Evolutionary conservation across 305 asterid species (phyloP).

Genomic region (Fraxinus platypoda): DNA sequence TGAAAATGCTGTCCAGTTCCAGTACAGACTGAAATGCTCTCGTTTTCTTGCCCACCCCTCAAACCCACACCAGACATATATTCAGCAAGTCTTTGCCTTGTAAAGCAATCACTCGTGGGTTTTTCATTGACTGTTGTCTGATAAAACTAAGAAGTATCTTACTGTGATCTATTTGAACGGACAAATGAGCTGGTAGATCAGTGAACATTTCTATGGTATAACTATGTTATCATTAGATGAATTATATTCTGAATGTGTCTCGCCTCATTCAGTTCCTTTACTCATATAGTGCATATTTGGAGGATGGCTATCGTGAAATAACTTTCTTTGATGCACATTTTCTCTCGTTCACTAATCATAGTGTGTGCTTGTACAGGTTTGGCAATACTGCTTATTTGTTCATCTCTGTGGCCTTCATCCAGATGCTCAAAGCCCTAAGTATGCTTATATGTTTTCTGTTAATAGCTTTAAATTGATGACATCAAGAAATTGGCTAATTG

Average conservation of each 20-base stretch:
- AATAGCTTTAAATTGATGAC: constrained; percentile 19
- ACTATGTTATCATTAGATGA: background rate
- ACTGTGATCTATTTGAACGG: background rate
- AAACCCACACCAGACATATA: background rate
- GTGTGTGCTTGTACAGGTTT: constrained; percentile 61
- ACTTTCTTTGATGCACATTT: constrained; percentile 9
- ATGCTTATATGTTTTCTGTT: constrained; percentile 33
- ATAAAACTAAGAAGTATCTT: background rate
- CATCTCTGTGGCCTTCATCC: constrained; percentile 96
- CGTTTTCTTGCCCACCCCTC: background rate
- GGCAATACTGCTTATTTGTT: constrained; percentile 80
- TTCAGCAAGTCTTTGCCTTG: background rate
- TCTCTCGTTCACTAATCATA: constrained; percentile 21
- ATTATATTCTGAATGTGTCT: background rate
- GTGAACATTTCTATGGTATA: background rate
- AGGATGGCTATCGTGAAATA: background rate
- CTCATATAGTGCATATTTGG: background rate
- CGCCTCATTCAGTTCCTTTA: constrained; percentile 3
- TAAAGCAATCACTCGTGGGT: background rate
- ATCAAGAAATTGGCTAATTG: constrained; percentile 33
- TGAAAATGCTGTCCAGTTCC: background rate
- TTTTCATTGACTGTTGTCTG: background rate
- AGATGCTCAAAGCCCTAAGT: constrained; percentile 98
- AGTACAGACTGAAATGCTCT: background rate
- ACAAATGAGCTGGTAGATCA: background rate